Base-by-base conservation (phyloP, 1,284 basidiomycete species). In the Apiotrichum laibachii region DNA sequence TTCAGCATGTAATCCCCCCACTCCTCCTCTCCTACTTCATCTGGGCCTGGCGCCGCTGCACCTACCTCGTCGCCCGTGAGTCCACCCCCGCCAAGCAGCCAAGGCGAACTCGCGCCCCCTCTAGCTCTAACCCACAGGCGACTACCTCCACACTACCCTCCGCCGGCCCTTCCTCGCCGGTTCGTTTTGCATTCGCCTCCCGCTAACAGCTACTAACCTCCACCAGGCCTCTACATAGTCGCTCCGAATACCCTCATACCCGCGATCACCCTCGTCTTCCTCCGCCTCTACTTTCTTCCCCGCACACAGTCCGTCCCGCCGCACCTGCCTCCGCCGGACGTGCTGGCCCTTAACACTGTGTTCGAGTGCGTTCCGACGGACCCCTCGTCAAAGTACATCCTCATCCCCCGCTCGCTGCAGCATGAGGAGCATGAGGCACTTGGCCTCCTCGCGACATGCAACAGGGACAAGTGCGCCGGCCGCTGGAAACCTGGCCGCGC, bases 401-500 rank as follows among this genome's bases (percentile, higher is more conserved):
- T 49, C 45, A 22, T 62, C 10, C 21, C 42, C 22, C 26, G 26
- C 26, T 31, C 26, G 26, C 26, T 7, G 7, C 26, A 31, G 26
- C 26, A 31, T 7, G 19, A 18, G 18, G 15, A 31, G 42, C 37
- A 31, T n/a, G 59, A 21, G 13, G 35, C 40, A 1, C 47, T 33
- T 10, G 35, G 22, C 22, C 56, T 62, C 40, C 6, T 62, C 12
- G 8, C 26, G 12, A 22, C 16, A 12, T 62, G 60, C 35, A 7
- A 12, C 8, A 43, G 42, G 12, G 60, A 39, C 7, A 19, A 7
- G 15, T 61, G 60, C 33, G 31, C 15, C 8, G 54, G 69, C 2
- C 35, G 72, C n/a, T 76, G 72, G 71, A 75, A 75, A 47, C 75
- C 75, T 1, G 68, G 70, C 3, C 64, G 73, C 47, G 62, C 73